phyloP scores from a whole-genome alignment of 2,329 filamentous ascomycete species.

The Epichloe sp. region DNA sequence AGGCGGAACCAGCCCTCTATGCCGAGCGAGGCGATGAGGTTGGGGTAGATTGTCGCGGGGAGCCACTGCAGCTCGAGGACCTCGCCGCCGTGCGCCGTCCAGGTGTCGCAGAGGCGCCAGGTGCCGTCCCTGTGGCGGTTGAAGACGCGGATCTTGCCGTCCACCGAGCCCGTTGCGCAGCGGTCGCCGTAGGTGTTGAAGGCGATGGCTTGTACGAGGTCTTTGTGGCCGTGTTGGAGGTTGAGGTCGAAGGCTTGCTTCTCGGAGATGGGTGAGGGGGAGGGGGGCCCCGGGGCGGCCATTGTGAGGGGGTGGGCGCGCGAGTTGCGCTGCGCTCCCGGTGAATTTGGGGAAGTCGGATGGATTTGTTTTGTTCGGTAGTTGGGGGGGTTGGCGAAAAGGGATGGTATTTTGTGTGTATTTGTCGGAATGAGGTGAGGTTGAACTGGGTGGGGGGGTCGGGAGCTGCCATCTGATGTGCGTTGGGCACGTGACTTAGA shows the following conservation, averaged over 20 bases:
- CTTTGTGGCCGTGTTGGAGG: slow-evolving; percentile 61
- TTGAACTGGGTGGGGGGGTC: background rate
- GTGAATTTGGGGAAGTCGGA: too few species aligned
- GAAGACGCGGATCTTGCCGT: slow-evolving; percentile 88
- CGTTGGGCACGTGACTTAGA: too few species aligned
- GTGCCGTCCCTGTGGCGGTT: slow-evolving; percentile 64
- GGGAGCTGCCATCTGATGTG: background rate
- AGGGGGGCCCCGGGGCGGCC: slow-evolving; percentile 20
- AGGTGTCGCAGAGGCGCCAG: slow-evolving; percentile 75
- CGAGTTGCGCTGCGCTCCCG: too few species aligned
- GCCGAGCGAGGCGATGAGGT: slow-evolving; percentile 76
- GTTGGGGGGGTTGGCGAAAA: too few species aligned
- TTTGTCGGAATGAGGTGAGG: background rate
- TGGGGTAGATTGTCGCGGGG: slow-evolving; percentile 72
- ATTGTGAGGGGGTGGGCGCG: slow-evolving; percentile 9
- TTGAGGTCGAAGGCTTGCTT: slow-evolving; percentile 42
- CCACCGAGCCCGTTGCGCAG: slow-evolving; percentile 80
- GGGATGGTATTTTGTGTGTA: background rate
- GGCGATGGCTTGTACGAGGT: slow-evolving; percentile 71
- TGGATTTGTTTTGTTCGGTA: too few species aligned
- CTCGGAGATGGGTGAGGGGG: slow-evolving; percentile 25
- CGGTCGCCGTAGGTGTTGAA: slow-evolving; percentile 91
- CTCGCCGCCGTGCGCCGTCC: slow-evolving; percentile 82
- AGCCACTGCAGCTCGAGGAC: slow-evolving; percentile 94
- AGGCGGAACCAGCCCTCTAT: slow-evolving; percentile 84